Evolutionary conservation across 345 rosid genomes (phyloP), one percentile per base, ranked within the genome.

Genomic region (Ceriops decandra): DNA sequence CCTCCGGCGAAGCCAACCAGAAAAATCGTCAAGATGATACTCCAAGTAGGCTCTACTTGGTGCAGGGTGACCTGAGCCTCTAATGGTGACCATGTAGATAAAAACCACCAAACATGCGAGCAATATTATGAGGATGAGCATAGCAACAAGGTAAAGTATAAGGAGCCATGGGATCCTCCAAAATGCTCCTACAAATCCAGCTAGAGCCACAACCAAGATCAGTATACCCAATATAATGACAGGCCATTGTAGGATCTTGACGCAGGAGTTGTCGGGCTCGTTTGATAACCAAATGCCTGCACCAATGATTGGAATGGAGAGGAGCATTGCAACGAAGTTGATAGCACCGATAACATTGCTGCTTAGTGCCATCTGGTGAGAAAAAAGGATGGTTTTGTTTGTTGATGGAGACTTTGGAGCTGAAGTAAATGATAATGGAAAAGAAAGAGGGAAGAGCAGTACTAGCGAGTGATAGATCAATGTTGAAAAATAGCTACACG

Each of bases 211-310:
- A 0, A 84, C 58, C 7, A 92, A 74, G 70, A 95, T 82, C 1
- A 90, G 74, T 70, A 87, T 67, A 9, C 99, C 99, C 5, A 95
- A 68, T 59, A 88, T 83, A 47, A 95, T 92, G 30, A 92, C 84
- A 7, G 99, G 99, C 98, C 97, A 92, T 63, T 90, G 98, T 10
- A 95, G 85, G 19, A 91, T 78, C 80, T 86, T 90, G 15, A 91
- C 89, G 42, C 99, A 95, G 0, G 95, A 82, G 76, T 95, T 88
- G 80, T 90, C 98, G 0, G 90, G 83, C 57, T 87, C 84, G 5
- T 35, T 86, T 22, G 96, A 72, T 0, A 95, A 84, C 99, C 98
- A 95, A 76, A 95, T 90, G 65, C 98, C 97, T 11, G 87, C 87
- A 1, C 97, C 98, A 38, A 95, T 87, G 66, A 95, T 63, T 1